Evolutionary conservation across 305 asterid genomes (phyloP).

Genomic region (Fraxinus greggii): DNA sequence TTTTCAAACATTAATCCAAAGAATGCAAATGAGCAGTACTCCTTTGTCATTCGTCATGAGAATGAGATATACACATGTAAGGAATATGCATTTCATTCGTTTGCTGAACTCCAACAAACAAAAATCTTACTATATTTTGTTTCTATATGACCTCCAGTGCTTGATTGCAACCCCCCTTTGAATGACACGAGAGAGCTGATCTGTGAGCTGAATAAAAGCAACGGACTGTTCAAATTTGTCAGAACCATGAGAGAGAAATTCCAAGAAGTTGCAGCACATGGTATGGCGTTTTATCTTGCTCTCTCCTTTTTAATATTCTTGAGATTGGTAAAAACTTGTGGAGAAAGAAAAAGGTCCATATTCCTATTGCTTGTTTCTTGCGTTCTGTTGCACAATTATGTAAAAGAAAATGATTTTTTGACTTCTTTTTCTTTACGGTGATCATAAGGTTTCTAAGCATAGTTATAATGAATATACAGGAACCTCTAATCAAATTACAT

Average conservation of each 20-base stretch:
- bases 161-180: slow-evolving; percentile 71
- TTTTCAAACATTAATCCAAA: slow-evolving; percentile 64
- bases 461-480: slow-evolving; percentile 38
- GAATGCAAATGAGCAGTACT: slow-evolving; percentile 64
- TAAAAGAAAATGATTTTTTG: background rate
- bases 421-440: slow-evolving; percentile 6
- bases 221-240: slow-evolving; percentile 84
- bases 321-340: background rate
- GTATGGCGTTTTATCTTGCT: slow-evolving; percentile 40
- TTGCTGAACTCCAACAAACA: slow-evolving; percentile 17
- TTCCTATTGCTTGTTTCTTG: slow-evolving; percentile 3
- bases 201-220: slow-evolving; percentile 64
- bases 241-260: slow-evolving; percentile 82
- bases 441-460: slow-evolving; percentile 29
- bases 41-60: slow-evolving; percentile 69
- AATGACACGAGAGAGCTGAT: slow-evolving; percentile 60
- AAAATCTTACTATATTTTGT: background rate
- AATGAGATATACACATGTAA: slow-evolving; percentile 75
- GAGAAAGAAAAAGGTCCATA: background rate
- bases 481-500: slow-evolving; percentile 31
- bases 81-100: slow-evolving; percentile 26
- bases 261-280: slow-evolving; percentile 64
- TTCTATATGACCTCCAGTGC: slow-evolving; percentile 49
- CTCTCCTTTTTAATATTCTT: slow-evolving; percentile 7
- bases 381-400: background rate